phyloP scores from a whole-genome alignment of 140 eudicot species.

The Stevia rebaudiana region DNA sequence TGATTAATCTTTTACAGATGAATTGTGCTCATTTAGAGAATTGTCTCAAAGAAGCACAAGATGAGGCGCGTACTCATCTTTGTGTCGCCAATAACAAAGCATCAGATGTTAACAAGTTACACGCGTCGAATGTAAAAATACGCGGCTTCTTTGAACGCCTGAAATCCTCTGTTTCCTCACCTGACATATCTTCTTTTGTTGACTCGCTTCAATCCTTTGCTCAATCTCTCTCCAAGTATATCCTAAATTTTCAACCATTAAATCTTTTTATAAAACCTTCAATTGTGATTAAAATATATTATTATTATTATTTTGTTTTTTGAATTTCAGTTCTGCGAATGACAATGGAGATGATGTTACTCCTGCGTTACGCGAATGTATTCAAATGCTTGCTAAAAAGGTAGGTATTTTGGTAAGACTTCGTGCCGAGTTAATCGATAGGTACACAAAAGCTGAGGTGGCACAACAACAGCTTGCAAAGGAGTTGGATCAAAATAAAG shows the following conservation, averaged over 20 bases:
- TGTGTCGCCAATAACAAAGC: conserved; percentile 83
- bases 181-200: conserved; percentile 47
- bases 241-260: neutral
- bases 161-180: conserved; percentile 52
- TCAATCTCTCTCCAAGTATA: conserved; percentile 70
- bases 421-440: conserved; percentile 75
- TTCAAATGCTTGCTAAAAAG: conserved; percentile 70
- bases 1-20: conserved; percentile 61
- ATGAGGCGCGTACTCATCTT: conserved; percentile 88
- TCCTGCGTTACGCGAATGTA: conserved; percentile 68
- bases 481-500: conserved; percentile 81
- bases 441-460: conserved; percentile 63
- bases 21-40: conserved; percentile 82
- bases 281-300: no score
- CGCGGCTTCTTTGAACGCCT: conserved; percentile 76
- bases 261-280: no score
- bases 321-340: conserved; percentile 41
- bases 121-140: conserved; percentile 65
- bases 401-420: conserved; percentile 67
- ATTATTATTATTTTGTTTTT: neutral
- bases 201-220: conserved; percentile 68
- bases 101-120: conserved; percentile 64
- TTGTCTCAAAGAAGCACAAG: conserved; percentile 77
- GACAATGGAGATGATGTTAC: conserved; percentile 71
- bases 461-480: conserved; percentile 50